Percentiles rank a stretch among this genome's conserved stretches.
phyloP scores from a whole-genome alignment of 139 green algal species.

The Mychonastes homosphaera region DNA sequence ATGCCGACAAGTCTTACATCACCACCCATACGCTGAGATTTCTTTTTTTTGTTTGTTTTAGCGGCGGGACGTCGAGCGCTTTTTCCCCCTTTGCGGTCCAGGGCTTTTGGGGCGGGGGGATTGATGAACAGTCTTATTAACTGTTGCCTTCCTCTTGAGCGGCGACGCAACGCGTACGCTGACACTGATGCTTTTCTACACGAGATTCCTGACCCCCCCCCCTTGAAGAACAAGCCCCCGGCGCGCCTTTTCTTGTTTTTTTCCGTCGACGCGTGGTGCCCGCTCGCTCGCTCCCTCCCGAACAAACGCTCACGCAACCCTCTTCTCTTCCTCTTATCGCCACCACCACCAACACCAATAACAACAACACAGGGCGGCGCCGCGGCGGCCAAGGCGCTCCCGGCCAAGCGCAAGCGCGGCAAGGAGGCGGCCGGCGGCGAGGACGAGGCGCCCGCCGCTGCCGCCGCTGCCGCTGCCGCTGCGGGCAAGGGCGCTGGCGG shows the following conservation, averaged over 20 bases:
- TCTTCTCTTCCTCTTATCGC: background rate
- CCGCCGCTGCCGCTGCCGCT: background rate
- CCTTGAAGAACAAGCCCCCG: background rate
- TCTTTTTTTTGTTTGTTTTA: background rate
- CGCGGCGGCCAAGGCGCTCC: background rate
- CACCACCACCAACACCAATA: background rate
- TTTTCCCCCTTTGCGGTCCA: background rate
- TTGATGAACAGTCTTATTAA: constrained; percentile 22
- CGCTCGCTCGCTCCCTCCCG: background rate
- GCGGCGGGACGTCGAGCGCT: no score
- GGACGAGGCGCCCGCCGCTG: background rate
- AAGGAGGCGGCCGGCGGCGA: background rate
- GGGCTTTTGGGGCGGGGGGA: background rate
- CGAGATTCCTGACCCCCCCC: constrained; percentile 19
- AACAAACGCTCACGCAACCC: background rate
- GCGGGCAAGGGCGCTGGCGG: background rate
- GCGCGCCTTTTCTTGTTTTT: background rate
- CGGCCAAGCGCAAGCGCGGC: background rate
- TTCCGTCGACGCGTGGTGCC: no score
- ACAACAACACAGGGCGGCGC: background rate
- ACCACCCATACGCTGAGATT: constrained; percentile 45
- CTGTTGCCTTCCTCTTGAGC: constrained; percentile 29
- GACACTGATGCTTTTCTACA: constrained; percentile 22
- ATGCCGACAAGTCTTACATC: constrained; percentile 41
- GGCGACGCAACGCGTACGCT: no score